These are phyloP conservation scores for Trichoderma breve DNA, from an alignment of 2,329 filamentous ascomycete species.

Conservation along the genomic window DNA sequence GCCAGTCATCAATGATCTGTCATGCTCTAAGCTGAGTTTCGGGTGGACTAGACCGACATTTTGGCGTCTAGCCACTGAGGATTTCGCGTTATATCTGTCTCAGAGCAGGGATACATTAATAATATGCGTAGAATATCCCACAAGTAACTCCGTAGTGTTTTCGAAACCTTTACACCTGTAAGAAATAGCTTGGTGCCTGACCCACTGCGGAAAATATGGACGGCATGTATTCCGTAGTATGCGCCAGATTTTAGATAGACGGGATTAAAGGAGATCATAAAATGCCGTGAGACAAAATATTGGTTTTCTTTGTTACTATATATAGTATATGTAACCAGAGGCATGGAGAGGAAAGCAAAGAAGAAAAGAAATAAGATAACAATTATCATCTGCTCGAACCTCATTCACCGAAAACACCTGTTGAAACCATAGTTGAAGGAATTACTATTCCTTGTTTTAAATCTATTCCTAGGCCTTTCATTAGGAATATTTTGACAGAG, in stretches of 20 bases:
- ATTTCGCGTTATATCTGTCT: not conserved
- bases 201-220: not conserved
- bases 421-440: not conserved
- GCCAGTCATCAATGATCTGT: constrained; percentile 2
- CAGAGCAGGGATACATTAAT: not conserved
- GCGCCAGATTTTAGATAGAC: not conserved
- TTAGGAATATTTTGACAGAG: not conserved
- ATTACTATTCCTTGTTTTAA: not conserved
- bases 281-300: not conserved
- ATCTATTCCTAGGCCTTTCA: not conserved
- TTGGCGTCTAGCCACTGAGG: not conserved
- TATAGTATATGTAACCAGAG: not conserved
- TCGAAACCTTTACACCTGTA: not conserved
- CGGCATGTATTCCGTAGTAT: no score
- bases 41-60: not conserved
- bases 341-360: not conserved
- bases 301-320: no score
- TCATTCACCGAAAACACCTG: not conserved
- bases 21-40: not conserved
- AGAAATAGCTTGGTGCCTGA: not conserved
- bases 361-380: not conserved
- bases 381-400: not conserved
- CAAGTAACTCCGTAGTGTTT: not conserved
- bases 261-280: not conserved
- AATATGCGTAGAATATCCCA: not conserved